Conservation (phyloP, 257 asterid genomes). For the Fraxinus excelsior region DNA sequence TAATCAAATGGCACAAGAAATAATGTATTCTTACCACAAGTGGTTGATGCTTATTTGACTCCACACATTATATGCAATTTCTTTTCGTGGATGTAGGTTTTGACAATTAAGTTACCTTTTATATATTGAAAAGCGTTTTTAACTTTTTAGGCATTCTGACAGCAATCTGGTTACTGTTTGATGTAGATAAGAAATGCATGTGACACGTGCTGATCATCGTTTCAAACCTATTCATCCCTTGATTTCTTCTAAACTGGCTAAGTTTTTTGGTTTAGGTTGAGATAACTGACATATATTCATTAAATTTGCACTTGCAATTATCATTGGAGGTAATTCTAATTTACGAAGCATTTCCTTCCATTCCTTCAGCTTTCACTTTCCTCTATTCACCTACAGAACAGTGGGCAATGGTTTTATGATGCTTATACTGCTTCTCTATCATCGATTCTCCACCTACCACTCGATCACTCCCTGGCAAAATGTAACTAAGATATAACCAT, state of each 20-base stretch:
- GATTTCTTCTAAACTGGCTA: neutral
- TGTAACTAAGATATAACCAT: neutral
- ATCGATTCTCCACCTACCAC: neutral
- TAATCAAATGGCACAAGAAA: neutral
- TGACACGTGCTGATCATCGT: neutral
- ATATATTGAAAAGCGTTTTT: neutral
- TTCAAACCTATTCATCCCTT: neutral
- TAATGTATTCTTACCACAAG: neutral
- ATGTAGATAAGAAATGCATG: neutral
- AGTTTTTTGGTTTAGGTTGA: conserved; percentile 2
- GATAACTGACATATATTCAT: neutral
- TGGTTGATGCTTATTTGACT: neutral
- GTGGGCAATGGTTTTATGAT: neutral
- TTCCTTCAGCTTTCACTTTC: neutral
- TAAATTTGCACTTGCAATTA: neutral
- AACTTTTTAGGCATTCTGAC: neutral
- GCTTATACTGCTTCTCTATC: neutral
- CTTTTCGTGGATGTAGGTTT: neutral
- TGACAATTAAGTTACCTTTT: neutral
- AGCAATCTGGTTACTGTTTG: neutral
- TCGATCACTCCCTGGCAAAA: neutral
- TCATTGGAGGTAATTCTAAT: neutral
- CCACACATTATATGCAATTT: neutral
- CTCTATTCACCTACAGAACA: neutral
- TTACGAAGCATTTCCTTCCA: neutral